Base-by-base conservation (phyloP, 495 filamentous ascomycete genomes). In the Platismatia glauca region DNA sequence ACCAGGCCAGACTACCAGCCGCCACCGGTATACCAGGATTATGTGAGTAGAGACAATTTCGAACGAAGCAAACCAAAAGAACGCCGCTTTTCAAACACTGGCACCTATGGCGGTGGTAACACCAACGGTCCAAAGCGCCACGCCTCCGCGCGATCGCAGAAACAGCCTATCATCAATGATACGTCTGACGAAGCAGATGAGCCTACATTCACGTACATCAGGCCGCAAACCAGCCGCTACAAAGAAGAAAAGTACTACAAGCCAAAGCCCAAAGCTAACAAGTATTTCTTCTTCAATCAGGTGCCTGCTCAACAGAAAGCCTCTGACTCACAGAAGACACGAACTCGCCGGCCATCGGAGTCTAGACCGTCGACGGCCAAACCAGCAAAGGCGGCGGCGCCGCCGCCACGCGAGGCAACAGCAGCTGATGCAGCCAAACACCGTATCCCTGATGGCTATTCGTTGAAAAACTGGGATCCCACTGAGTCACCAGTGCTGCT, bases 391-490 rank as follows among this genome's bases (percentile, higher is more conserved):
- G 43, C 62, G 31, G 43, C 62, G 6, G 46, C 59, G 62, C 79
- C 77, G 66, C 68, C 84, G 55, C 80, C 83, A 59, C 68, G 68
- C 39, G 83, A 86, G 74, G 93, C 95, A 60, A 96, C 91, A 60
- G 89, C 90, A 71, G 88, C 83, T 48, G 91, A 97, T 73, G 90
- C 90, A 65, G 82, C 83, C 70, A 82, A 81, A 63, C 88, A 89
- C 61, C 82, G 84, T 57, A 97, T 99, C 63, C 95, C 94, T 4
- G 73, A 86, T 2, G 94, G 95, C 55, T 99, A 96, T 77, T 96
- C 89, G 39, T 84, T 91, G 75, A 97, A 97, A 78, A 97, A 99
- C 81, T 99, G 94, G 94, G 95, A 97, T 71, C 93, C 92, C 2
- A 86, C 85, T 52, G 91, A 96, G 75, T 89, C 90, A 67, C 89